These are phyloP conservation scores for Isoetes engelmannii DNA, from an alignment of 83 land plant species.

Conservation along the genomic window DNA sequence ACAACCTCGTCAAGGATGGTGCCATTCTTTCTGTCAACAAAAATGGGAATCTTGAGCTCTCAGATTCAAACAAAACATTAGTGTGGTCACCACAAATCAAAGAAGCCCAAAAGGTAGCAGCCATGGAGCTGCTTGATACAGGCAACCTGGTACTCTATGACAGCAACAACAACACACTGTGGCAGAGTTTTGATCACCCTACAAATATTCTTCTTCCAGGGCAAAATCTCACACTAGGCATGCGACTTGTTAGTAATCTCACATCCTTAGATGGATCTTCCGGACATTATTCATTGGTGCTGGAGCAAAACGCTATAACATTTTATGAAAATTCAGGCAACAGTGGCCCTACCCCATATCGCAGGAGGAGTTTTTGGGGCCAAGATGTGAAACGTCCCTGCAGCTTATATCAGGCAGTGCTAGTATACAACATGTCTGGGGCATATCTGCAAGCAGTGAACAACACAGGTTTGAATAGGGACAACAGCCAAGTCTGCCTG, in stretches of 20 bases:
- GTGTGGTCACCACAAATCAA: no score
- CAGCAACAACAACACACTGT: not conserved
- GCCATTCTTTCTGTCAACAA: no score
- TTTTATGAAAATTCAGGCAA: not conserved
- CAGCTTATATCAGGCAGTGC: not conserved
- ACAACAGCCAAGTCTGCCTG: not conserved
- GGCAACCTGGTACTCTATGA: conserved; percentile 11
- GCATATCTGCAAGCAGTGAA: not conserved
- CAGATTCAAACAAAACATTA: no score
- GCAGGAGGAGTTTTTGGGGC: not conserved
- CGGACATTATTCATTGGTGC: no score
- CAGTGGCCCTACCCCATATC: not conserved
- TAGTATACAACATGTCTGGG: not conserved
- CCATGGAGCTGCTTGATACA: conserved; percentile 15
- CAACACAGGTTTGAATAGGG: not conserved
- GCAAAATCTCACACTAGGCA: conserved; percentile 11
- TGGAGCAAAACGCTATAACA: no score
- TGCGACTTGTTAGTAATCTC: not conserved
- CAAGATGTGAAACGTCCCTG: not conserved
- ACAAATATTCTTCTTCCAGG: conserved; percentile 9
- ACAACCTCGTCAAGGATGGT: no score
- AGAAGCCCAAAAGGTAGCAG: not conserved
- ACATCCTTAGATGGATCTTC: not conserved
- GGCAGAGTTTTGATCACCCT: conserved; percentile 24
- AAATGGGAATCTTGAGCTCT: no score